Percentiles rank a stretch among this genome's conserved stretches.
Conservation (phyloP, 2,329 filamentous ascomycete genomes). For the Calonectria henricotiae region DNA sequence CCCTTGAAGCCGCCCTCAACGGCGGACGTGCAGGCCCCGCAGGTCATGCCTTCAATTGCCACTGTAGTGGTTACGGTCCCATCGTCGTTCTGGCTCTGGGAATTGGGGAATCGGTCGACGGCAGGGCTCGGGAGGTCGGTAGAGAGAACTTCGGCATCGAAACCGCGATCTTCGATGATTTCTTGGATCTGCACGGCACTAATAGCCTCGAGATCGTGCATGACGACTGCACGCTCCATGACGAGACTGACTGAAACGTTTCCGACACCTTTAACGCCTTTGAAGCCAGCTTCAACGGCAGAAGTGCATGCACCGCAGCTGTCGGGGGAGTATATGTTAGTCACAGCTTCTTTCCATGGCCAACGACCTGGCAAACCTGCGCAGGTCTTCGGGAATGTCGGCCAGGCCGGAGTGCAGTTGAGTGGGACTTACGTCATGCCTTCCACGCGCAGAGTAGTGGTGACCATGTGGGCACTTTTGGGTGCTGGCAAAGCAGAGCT, state of each 20-base stretch:
- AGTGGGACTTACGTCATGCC: slow-evolving; percentile 81
- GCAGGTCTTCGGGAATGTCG: slow-evolving; percentile 34
- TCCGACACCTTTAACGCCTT: slow-evolving; percentile 84
- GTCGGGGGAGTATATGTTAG: slow-evolving; percentile 65
- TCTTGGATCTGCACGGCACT: slow-evolving; percentile 84
- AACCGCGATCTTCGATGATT: slow-evolving; percentile 92
- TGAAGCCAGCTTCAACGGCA: slow-evolving; percentile 93
- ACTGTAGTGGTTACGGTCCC: slow-evolving; percentile 79
- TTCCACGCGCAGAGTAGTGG: slow-evolving; percentile 90
- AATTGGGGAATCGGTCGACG: slow-evolving; percentile 58
- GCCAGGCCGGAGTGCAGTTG: slow-evolving; percentile 40
- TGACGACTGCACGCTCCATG: slow-evolving; percentile 95
- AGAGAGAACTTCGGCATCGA: slow-evolving; percentile 90
- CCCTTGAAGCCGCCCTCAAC: slow-evolving; percentile 86
- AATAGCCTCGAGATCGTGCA: slow-evolving; percentile 85
- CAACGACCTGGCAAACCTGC: slow-evolving; percentile 29
- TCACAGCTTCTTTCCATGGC: slow-evolving; percentile 38
- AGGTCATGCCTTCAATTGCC: slow-evolving; percentile 91
- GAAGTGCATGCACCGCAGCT: slow-evolving; percentile 95
- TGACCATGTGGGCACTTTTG: slow-evolving; percentile 80
- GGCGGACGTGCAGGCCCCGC: slow-evolving; percentile 89
- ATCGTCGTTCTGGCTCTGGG: slow-evolving; percentile 61
- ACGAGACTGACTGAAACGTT: slow-evolving; percentile 93
- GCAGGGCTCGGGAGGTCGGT: slow-evolving; percentile 79
- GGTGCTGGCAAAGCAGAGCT: slow-evolving; percentile 46